A percentile compares a stretch with the other conserved stretches of the same genome.
These are phyloP conservation scores for Phascolomyces articulosus DNA, from an alignment of 371 early-diverging fungal genomes.

Conservation along the genomic window DNA sequence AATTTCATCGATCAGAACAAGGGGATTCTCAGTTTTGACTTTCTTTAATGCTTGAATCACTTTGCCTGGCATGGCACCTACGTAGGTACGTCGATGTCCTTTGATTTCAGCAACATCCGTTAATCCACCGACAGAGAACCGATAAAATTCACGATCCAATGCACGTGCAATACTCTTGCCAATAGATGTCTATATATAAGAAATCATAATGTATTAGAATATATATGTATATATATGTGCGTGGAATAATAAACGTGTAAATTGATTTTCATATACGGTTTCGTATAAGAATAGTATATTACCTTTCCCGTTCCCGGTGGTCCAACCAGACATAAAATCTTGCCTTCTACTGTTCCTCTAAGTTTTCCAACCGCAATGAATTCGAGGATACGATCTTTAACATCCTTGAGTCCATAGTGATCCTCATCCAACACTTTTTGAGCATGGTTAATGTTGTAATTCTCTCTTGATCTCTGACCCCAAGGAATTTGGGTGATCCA, in stretches of 20 bases:
- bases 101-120: constrained; percentile 98
- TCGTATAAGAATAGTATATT: neutral
- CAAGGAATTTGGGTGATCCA: constrained; percentile 97
- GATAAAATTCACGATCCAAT: constrained; percentile 90
- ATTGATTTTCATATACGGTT: no score
- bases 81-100: constrained; percentile 97
- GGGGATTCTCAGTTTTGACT: constrained; percentile 95
- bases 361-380: constrained; percentile 97
- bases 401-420: constrained; percentile 97
- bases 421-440: constrained; percentile 91
- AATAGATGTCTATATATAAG: constrained; percentile 72
- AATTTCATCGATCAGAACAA: constrained; percentile 96
- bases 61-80: constrained; percentile 99
- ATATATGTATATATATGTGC: no score
- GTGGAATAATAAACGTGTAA: no score
- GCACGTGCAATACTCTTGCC: constrained; percentile 96
- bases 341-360: constrained; percentile 92
- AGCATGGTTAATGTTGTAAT: constrained; percentile 87
- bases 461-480: constrained; percentile 88
- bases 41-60: constrained; percentile 96
- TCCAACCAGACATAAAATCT: constrained; percentile 94
- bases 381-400: constrained; percentile 97
- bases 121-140: constrained; percentile 96
- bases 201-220: no score
- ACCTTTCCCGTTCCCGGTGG: constrained; percentile 96